Evolutionary conservation across 2,329 filamentous ascomycete species (phyloP).

Genomic region (Neonectria magnoliae): DNA sequence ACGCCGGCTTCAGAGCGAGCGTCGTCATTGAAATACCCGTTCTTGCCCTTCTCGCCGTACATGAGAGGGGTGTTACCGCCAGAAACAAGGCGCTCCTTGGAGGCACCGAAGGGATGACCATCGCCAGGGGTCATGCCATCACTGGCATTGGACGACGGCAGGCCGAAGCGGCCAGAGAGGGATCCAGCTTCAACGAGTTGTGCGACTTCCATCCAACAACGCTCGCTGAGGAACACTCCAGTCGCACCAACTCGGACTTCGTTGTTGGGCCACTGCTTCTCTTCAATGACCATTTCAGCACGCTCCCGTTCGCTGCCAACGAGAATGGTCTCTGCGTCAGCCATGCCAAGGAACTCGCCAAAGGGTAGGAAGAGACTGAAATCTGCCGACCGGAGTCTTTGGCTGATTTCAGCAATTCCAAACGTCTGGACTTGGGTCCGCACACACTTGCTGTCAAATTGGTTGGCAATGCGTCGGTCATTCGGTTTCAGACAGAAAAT

Average conservation of each 20-base stretch:
- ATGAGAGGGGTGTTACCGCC: constrained; percentile 65
- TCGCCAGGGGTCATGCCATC: constrained; percentile 69
- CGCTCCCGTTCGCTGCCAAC: constrained; percentile 95
- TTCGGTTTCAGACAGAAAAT: constrained; percentile 98
- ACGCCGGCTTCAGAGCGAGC: constrained; percentile 89
- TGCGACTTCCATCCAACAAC: constrained; percentile 92
- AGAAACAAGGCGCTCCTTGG: constrained; percentile 68
- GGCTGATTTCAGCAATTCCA: constrained; percentile 96
- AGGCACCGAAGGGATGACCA: constrained; percentile 69
- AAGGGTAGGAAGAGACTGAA: constrained; percentile 97
- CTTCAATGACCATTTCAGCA: constrained; percentile 88
- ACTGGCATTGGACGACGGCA: constrained; percentile 65
- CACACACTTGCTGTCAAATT: constrained; percentile 99
- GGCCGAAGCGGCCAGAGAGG: constrained; percentile 52
- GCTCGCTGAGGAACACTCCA: constrained; percentile 93
- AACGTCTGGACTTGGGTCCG: constrained; percentile 94
- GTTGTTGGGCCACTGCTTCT: constrained; percentile 90
- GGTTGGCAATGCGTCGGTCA: constrained; percentile 94
- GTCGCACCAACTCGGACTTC: constrained; percentile 92
- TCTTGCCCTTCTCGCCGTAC: constrained; percentile 79
- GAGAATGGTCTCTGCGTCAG: constrained; percentile 84
- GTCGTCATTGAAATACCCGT: constrained; percentile 90
- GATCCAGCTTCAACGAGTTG: constrained; percentile 73
- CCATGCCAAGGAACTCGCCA: constrained; percentile 90
- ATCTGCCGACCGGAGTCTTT: constrained; percentile 89